A percentile compares a stretch with the other conserved stretches of the same genome.
phyloP scores from a whole-genome alignment of 2,329 filamentous ascomycete genomes.

The Ampelomyces quisqualis region DNA sequence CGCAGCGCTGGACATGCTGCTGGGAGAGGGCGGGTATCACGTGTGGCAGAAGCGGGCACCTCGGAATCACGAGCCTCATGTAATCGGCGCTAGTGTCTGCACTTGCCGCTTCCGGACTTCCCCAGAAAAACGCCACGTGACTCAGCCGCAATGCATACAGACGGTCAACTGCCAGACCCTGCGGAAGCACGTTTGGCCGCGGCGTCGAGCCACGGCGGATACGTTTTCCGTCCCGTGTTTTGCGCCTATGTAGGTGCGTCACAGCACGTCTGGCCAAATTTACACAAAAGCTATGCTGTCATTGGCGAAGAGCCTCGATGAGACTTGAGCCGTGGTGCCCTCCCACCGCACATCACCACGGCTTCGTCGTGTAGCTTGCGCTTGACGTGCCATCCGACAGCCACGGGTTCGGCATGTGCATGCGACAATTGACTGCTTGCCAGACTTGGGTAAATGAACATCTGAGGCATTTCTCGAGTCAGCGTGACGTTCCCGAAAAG shows the following conservation, averaged over 20 bases:
- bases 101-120: slow-evolving; percentile 14
- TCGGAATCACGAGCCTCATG: slow-evolving; percentile 9
- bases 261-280: slow-evolving; percentile 3
- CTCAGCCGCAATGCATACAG: too few relatives aligned
- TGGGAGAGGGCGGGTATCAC: slow-evolving; percentile 10
- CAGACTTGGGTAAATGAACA: too few relatives aligned
- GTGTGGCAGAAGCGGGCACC: slow-evolving; percentile 8
- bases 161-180: too few relatives aligned
- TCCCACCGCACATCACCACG: too few relatives aligned
- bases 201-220: slow-evolving; percentile 13
- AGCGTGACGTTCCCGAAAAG: slow-evolving; percentile 8
- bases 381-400: too few relatives aligned
- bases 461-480: slow-evolving; percentile 30
- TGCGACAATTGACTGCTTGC: too few relatives aligned
- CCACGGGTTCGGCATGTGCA: too few relatives aligned
- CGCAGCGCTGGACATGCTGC: slow-evolving; percentile 42
- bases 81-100: background rate
- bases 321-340: background rate
- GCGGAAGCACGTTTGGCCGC: background rate
- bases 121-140: slow-evolving; percentile 18
- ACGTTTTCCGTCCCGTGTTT: slow-evolving; percentile 14
- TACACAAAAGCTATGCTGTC: slow-evolving; percentile 14
- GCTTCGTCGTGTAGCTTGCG: too few relatives aligned
- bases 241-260: slow-evolving; percentile 3
- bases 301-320: slow-evolving; percentile 11